phyloP scores from a whole-genome alignment of 306 rosid genomes.

The Oxytropis ochrocephala region DNA sequence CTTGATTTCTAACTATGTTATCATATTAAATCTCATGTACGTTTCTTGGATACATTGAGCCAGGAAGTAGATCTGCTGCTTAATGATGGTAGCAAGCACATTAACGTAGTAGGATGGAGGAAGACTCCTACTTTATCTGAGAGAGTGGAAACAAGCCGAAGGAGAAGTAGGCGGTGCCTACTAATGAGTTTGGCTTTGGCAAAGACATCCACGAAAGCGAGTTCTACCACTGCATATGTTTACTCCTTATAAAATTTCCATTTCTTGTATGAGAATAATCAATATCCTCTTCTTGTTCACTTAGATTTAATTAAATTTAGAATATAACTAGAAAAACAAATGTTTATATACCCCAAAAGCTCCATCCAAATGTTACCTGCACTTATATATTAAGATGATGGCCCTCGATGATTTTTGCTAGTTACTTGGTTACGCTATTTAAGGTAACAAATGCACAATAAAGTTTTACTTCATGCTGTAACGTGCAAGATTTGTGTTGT shows the following conservation, averaged over 20 bases:
- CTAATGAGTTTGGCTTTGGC: constrained; percentile 96
- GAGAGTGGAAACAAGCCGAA: constrained; percentile 91
- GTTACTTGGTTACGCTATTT: not conserved
- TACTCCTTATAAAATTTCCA: not conserved
- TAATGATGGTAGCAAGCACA: constrained; percentile 97
- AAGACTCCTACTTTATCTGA: constrained; percentile 67
- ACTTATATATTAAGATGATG: not conserved
- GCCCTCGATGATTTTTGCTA: not conserved
- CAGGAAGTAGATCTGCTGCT: constrained; percentile 97
- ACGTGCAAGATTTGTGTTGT: not conserved
- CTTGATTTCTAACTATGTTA: constrained; percentile 13
- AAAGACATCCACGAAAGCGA: constrained; percentile 76
- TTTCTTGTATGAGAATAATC: constrained; percentile 18
- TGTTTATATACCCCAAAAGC: not conserved
- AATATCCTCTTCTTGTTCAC: constrained; percentile 1
- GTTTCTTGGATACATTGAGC: constrained; percentile 25
- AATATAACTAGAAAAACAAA: not conserved
- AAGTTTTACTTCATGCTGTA: not conserved
- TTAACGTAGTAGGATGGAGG: constrained; percentile 92
- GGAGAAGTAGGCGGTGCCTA: constrained; percentile 94
- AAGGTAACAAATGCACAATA: constrained; percentile 1
- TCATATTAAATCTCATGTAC: not conserved
- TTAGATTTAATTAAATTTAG: not conserved
- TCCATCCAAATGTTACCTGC: constrained; percentile 1
- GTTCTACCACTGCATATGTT: constrained; percentile 35